These are phyloP conservation scores for Cordia subcordata DNA, from an alignment of 257 asterid genomes.

Conservation along the genomic window DNA sequence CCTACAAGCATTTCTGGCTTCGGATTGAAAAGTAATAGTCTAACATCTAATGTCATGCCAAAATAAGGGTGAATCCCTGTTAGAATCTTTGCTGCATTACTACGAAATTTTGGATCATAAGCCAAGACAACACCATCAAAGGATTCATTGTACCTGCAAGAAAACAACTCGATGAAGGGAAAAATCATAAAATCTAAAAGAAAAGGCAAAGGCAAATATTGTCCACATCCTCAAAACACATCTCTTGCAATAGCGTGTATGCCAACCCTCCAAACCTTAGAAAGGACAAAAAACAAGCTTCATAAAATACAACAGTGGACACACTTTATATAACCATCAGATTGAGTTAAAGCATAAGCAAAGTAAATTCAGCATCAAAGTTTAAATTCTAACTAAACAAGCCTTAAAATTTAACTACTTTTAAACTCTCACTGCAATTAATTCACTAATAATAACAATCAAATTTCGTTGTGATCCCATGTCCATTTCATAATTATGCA, in stretches of 20 bases:
- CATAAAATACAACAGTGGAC: background rate
- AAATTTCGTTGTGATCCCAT: too few species aligned
- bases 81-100: slow-evolving; percentile 48
- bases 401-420: too few species aligned
- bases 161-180: background rate
- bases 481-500: too few species aligned
- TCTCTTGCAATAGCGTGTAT: background rate
- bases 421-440: too few species aligned
- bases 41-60: slow-evolving; percentile 53
- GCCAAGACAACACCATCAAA: slow-evolving; percentile 87
- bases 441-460: too few species aligned
- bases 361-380: too few species aligned
- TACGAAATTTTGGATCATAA: slow-evolving; percentile 41
- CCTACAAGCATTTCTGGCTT: slow-evolving; percentile 63
- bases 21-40: slow-evolving; percentile 64
- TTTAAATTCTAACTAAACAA: too few species aligned
- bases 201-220: background rate
- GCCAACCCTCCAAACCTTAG: background rate
- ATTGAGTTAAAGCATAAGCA: too few species aligned
- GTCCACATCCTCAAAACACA: background rate
- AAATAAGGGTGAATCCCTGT: slow-evolving; percentile 68
- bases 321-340: background rate
- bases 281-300: background rate
- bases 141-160: slow-evolving; percentile 55
- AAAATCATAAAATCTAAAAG: background rate